These are phyloP conservation scores for Phytopythium ostracodes DNA, from an alignment of 352 stramenopile species.

Conservation along the genomic window DNA sequence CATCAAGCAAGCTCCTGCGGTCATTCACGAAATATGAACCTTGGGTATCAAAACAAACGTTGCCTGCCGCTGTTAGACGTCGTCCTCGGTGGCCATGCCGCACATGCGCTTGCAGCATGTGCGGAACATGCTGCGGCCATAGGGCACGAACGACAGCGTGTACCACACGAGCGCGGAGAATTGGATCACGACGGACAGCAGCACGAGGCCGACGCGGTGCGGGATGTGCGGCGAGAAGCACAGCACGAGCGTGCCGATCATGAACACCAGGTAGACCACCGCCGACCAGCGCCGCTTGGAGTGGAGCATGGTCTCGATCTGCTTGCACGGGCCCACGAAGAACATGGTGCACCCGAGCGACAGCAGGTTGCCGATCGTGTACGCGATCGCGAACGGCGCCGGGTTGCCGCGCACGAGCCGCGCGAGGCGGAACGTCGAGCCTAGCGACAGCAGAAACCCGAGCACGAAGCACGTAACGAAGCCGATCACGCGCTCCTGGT, in stretches of 20 bases:
- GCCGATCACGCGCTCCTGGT: slow-evolving; percentile 82
- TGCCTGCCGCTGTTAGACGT: slow-evolving; percentile 24
- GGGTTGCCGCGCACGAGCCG: slow-evolving; percentile 75
- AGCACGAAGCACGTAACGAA: slow-evolving; percentile 78
- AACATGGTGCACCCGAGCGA: slow-evolving; percentile 81
- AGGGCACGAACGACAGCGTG: slow-evolving; percentile 86
- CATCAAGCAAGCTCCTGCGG: neutral
- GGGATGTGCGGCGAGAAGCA: slow-evolving; percentile 70
- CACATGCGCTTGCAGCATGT: slow-evolving; percentile 64
- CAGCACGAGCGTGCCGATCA: slow-evolving; percentile 67
- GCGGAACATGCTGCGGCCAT: slow-evolving; percentile 65
- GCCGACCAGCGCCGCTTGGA: slow-evolving; percentile 67
- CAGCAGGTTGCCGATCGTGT: slow-evolving; percentile 84
- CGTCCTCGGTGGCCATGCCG: slow-evolving; percentile 41
- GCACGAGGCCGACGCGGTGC: slow-evolving; percentile 62
- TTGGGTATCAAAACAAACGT: neutral
- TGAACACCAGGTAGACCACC: slow-evolving; percentile 74
- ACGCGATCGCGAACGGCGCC: slow-evolving; percentile 78
- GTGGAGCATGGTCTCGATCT: slow-evolving; percentile 83
- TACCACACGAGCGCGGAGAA: slow-evolving; percentile 84
- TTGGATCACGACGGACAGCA: slow-evolving; percentile 73
- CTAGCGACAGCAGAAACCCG: slow-evolving; percentile 79
- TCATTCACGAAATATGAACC: neutral
- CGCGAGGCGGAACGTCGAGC: slow-evolving; percentile 74
- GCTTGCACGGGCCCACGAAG: slow-evolving; percentile 81